Conservation (phyloP, 768 basidiomycete genomes). For the Boletus sensibilis region DNA sequence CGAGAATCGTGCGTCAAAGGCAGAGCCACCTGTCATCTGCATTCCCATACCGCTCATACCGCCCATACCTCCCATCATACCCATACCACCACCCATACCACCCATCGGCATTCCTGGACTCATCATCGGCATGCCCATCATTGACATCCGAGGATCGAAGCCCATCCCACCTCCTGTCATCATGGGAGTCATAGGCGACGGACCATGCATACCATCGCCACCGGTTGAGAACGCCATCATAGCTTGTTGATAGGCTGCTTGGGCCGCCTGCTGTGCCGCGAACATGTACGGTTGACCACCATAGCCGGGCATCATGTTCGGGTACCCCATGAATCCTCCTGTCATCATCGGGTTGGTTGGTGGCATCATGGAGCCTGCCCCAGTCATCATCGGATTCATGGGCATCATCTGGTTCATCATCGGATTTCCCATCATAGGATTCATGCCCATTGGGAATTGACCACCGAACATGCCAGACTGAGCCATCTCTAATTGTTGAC, state of each 20-base stretch:
- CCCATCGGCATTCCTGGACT: slow-evolving; percentile 37
- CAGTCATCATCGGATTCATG: slow-evolving; percentile 58
- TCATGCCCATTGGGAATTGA: slow-evolving; percentile 44
- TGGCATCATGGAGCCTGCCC: slow-evolving; percentile 50
- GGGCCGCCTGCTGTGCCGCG: slow-evolving; percentile 77
- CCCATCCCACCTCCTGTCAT: slow-evolving; percentile 56
- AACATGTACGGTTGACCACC: slow-evolving; percentile 78
- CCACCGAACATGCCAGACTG: slow-evolving; percentile 73
- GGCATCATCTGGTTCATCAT: slow-evolving; percentile 52
- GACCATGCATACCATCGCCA: slow-evolving; percentile 46
- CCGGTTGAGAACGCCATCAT: slow-evolving; percentile 85
- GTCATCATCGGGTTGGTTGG: slow-evolving; percentile 52
- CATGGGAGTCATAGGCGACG: slow-evolving; percentile 48
- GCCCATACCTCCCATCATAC: slow-evolving; percentile 45
- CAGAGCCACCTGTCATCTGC: slow-evolving; percentile 65
- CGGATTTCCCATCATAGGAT: slow-evolving; percentile 74
- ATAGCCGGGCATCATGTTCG: slow-evolving; percentile 40
- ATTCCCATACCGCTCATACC: slow-evolving; percentile 41
- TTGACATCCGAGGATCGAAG: slow-evolving; percentile 79
- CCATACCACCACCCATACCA: slow-evolving; percentile 42
- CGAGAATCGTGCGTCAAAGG: slow-evolving; percentile 58
- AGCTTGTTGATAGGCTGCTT: slow-evolving; percentile 86
- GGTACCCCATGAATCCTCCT: slow-evolving; percentile 46
- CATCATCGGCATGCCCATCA: slow-evolving; percentile 79
- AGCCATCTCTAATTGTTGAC: slow-evolving; percentile 88